A percentile compares a stretch with the other conserved stretches of the same genome.
These are phyloP conservation scores for Edaphochlamys debaryana DNA, from an alignment of 139 green algal genomes.

Conservation along the genomic window DNA sequence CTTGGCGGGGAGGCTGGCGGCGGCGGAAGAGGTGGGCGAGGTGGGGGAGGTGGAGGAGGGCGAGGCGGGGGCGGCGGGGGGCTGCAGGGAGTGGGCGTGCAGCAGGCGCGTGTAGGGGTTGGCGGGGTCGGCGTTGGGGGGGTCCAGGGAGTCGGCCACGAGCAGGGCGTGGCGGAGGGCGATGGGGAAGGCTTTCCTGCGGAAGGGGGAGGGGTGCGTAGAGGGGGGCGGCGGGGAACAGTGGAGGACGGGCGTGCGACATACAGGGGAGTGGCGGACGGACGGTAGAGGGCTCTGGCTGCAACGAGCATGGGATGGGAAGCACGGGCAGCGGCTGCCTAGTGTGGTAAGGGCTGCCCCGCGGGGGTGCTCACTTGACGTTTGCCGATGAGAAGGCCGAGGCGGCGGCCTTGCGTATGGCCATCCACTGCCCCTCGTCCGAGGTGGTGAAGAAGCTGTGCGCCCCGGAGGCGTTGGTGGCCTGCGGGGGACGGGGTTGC, in stretches of 20 bases:
- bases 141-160: constrained; percentile 32
- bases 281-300: too few relatives aligned
- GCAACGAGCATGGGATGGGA: too few relatives aligned
- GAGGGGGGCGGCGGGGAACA: too few relatives aligned
- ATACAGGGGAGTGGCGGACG: too few relatives aligned
- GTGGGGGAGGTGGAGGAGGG: background rate
- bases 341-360: too few relatives aligned
- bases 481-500: constrained; percentile 19
- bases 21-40: background rate
- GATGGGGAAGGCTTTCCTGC: constrained; percentile 45
- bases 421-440: constrained; percentile 61
- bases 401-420: constrained; percentile 60
- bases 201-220: too few relatives aligned
- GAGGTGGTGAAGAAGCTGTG: constrained; percentile 68
- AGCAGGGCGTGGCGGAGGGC: constrained; percentile 24
- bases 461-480: constrained; percentile 51
- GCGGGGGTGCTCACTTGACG: constrained; percentile 61
- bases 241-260: too few relatives aligned
- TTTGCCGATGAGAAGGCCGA: constrained; percentile 60
- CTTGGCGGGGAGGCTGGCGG: background rate
- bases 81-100: too few relatives aligned
- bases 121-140: background rate
- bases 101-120: constrained; percentile 11
- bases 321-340: too few relatives aligned
- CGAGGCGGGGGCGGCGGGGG: too few relatives aligned